These are phyloP conservation scores for Microbotryum lychnidis-dioicae DNA, from an alignment of 1,284 basidiomycete species.

Conservation along the genomic window DNA sequence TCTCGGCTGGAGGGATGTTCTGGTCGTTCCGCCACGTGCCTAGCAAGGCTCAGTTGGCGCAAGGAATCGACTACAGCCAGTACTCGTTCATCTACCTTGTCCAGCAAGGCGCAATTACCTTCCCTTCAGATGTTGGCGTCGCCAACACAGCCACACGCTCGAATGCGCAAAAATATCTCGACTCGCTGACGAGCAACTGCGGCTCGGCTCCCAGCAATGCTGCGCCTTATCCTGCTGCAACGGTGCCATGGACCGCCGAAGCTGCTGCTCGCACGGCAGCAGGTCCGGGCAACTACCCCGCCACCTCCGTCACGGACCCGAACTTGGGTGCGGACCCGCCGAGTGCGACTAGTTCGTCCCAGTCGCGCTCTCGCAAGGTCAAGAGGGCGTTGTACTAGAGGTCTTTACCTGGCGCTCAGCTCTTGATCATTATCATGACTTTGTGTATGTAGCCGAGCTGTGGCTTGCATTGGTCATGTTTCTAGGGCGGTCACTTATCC, in stretches of 20 bases:
- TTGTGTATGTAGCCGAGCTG: neutral
- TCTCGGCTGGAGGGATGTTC: too few species aligned
- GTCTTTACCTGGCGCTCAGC: neutral
- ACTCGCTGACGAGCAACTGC: constrained; percentile 9
- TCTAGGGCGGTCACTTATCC: neutral
- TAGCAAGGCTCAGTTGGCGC: constrained; percentile 8
- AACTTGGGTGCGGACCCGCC: neutral
- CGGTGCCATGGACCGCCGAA: constrained; percentile 18
- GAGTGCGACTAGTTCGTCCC: neutral
- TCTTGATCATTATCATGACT: neutral
- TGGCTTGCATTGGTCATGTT: neutral
- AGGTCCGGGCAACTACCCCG: constrained; percentile 7
- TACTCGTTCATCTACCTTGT: neutral
- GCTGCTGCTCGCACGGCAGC: constrained; percentile 7
- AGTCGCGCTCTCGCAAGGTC: neutral
- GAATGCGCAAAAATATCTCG: constrained; percentile 14
- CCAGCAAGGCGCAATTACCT: constrained; percentile 9
- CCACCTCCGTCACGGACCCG: constrained; percentile 1
- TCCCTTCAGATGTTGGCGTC: constrained; percentile 8
- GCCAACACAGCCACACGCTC: constrained; percentile 11
- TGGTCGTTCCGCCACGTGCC: neutral
- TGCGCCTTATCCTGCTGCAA: constrained; percentile 15
- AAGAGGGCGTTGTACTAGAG: neutral
- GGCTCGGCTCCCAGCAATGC: constrained; percentile 18
- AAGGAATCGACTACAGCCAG: constrained; percentile 26